These are phyloP conservation scores for Helianthus annuus DNA, from an alignment of 129 eudicot species.

Conservation along the genomic window DNA sequence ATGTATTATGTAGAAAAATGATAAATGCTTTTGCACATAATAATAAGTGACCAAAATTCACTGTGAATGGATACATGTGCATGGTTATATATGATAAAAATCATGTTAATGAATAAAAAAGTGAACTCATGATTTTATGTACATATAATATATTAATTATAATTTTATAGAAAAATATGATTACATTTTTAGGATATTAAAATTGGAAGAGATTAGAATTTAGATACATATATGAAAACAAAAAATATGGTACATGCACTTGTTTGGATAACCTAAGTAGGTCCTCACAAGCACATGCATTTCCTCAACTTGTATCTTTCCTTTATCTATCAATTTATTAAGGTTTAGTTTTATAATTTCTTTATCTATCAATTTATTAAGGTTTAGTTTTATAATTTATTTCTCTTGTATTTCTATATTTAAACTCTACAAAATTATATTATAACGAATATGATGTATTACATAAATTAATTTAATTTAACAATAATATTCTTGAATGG, in stretches of 20 bases:
- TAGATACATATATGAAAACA: constrained; percentile 5
- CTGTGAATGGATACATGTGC: no score
- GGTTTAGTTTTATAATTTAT: not conserved
- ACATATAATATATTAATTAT: not conserved
- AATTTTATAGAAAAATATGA: not conserved
- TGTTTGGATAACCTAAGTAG: constrained; percentile 38
- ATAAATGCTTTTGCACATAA: not conserved
- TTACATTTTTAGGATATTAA: not conserved
- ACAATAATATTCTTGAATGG: not conserved
- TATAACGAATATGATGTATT: not conserved
- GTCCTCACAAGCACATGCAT: constrained; percentile 59
- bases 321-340: constrained; percentile 3
- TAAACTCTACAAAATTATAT: not conserved
- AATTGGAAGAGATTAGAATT: not conserved
- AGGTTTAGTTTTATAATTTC: no score
- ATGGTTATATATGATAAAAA: no score
- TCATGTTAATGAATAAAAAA: not conserved
- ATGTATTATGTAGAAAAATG: not conserved
- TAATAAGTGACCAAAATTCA: no score
- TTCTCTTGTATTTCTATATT: not conserved
- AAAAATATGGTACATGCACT: constrained; percentile 44
- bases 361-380: not conserved
- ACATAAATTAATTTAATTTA: not conserved
- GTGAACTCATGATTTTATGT: not conserved
- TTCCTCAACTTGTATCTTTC: constrained; percentile 35